A percentile compares a stretch with the other conserved stretches of the same genome.
Conservation (phyloP, 2,329 filamentous ascomycete species). For the Cordyceps javanica region DNA sequence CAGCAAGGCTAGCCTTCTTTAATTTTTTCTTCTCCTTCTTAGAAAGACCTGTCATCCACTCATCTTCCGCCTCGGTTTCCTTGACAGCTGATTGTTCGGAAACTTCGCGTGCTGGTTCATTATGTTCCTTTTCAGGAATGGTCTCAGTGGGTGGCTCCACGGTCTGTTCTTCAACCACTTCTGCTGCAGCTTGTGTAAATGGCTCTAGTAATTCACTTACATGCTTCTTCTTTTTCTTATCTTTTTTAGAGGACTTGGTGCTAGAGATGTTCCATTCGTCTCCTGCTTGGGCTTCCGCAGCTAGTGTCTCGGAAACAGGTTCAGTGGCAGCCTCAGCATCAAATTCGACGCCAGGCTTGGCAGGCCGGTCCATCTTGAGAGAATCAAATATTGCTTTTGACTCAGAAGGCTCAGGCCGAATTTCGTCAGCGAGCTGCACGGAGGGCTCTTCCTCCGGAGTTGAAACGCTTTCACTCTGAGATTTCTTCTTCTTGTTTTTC, state of each 20-base stretch:
- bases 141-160: background rate
- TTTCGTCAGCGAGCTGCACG: background rate
- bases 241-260: constrained; percentile 18
- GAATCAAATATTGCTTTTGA: background rate
- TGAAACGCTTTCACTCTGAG: background rate
- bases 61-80: constrained; percentile 1
- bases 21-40: constrained; percentile 28
- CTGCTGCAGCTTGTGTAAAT: background rate
- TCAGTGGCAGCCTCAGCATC: background rate
- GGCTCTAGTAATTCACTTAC: constrained; percentile 1
- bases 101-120: background rate
- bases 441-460: background rate
- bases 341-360: background rate
- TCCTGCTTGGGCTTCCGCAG: background rate
- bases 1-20: constrained; percentile 7
- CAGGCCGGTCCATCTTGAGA: background rate
- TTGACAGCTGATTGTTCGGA: background rate
- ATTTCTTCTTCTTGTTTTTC: constrained; percentile 17
- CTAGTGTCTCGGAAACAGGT: background rate
- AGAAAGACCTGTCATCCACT: constrained; percentile 3
- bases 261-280: background rate
- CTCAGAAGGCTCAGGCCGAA: background rate
- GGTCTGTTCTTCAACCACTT: background rate
- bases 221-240: constrained; percentile 25
- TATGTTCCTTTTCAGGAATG: background rate